Conservation (phyloP, 257 asterid species). For the Ocimum tenuiflorum region DNA sequence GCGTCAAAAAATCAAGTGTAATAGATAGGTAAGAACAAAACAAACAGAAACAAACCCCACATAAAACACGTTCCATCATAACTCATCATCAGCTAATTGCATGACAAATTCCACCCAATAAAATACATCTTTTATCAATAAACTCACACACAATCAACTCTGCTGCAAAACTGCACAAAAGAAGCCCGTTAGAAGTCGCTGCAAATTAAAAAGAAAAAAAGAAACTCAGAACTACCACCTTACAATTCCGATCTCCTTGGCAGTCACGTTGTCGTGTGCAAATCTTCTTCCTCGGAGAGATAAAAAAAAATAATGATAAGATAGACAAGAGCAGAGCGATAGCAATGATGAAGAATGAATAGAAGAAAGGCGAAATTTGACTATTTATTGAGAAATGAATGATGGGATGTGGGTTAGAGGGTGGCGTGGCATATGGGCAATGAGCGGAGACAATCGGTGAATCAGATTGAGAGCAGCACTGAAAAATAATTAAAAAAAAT, state of each 20-base stretch:
- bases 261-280: slow-evolving; percentile 18
- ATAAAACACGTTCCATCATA: background rate
- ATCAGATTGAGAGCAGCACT: background rate
- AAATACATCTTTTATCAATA: background rate
- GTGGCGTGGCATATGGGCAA: background rate
- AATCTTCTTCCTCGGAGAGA: background rate
- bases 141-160: background rate
- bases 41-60: background rate
- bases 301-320: background rate
- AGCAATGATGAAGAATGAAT: background rate
- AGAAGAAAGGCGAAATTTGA: background rate
- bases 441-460: slow-evolving; percentile 11
- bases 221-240: slow-evolving; percentile 33
- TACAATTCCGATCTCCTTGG: slow-evolving; percentile 23
- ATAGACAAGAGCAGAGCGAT: background rate
- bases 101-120: background rate
- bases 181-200: background rate
- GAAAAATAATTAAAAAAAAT: background rate
- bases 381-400: background rate
- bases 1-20: slow-evolving; percentile 6
- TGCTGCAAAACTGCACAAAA: background rate
- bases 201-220: no score
- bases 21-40: background rate
- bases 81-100: background rate
- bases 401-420: background rate